A percentile compares a stretch with the other conserved stretches of the same genome.
phyloP scores from a whole-genome alignment of 441 rosid species.

The Metrosideros polymorpha region DNA sequence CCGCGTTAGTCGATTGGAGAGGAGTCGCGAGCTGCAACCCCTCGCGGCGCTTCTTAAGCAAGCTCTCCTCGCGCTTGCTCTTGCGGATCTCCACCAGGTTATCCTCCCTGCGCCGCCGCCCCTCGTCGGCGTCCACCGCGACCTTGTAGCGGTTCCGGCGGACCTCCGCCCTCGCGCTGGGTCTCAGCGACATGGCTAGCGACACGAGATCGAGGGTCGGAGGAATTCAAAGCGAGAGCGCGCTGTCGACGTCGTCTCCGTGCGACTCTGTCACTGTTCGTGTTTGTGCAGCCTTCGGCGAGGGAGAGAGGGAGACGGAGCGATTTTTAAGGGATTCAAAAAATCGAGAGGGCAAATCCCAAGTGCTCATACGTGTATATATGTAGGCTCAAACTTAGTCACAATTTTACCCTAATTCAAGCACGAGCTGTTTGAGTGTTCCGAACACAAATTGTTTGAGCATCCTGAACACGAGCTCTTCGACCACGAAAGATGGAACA shows the following conservation, averaged over 20 bases:
- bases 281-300: not conserved
- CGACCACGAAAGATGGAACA: too few species aligned
- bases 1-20: constrained; percentile 23
- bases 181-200: constrained; percentile 54
- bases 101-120: constrained; percentile 66
- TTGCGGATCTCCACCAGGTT: constrained; percentile 73
- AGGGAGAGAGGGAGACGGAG: not conserved
- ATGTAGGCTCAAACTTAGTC: too few species aligned
- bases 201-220: not conserved
- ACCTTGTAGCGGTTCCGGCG: constrained; percentile 67
- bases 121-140: constrained; percentile 62
- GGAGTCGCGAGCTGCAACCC: constrained; percentile 40
- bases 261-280: not conserved
- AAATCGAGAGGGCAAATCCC: not conserved
- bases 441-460: too few species aligned
- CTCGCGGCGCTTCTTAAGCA: constrained; percentile 65
- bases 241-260: not conserved
- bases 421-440: too few species aligned
- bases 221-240: not conserved
- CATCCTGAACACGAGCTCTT: too few species aligned
- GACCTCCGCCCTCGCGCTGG: constrained; percentile 53
- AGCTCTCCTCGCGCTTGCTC: constrained; percentile 61
- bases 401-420: too few species aligned
- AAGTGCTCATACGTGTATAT: not conserved
- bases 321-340: not conserved